Evolutionary conservation across 768 basidiomycete genomes (phyloP).

Genomic region (Leccinum pellstonianum): DNA sequence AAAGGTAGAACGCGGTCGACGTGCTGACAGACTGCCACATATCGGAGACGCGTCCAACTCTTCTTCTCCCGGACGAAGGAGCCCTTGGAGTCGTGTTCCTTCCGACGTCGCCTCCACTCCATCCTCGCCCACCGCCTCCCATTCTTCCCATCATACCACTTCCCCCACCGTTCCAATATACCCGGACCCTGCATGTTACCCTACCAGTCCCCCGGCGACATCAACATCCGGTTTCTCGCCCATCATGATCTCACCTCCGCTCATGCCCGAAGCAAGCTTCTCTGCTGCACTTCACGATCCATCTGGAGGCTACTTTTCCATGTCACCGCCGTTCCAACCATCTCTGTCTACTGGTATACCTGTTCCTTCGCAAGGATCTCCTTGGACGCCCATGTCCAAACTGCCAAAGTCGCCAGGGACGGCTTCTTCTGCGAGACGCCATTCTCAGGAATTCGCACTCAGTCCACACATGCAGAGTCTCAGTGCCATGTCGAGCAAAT

Average conservation of each 20-base stretch:
- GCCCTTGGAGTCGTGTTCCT: constrained; percentile 15
- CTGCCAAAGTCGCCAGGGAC: constrained; percentile 9
- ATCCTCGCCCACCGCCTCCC: constrained; percentile 25
- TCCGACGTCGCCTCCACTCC: constrained; percentile 24
- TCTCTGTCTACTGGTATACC: constrained; percentile 11
- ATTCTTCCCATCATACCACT: constrained; percentile 18
- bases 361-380: constrained; percentile 14
- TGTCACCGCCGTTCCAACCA: constrained; percentile 14
- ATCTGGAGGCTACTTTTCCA: constrained; percentile 15
- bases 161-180: constrained; percentile 25
- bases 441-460: constrained; percentile 24
- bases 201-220: constrained; percentile 10
- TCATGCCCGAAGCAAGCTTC: constrained; percentile 19
- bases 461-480: constrained; percentile 21
- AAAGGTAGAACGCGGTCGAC: constrained; percentile 28
- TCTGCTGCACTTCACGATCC: constrained; percentile 14
- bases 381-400: constrained; percentile 16
- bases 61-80: constrained; percentile 38
- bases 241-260: constrained; percentile 1
- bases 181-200: constrained; percentile 21
- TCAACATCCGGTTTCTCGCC: constrained; percentile 12
- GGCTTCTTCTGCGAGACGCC: constrained; percentile 10
- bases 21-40: constrained; percentile 18
- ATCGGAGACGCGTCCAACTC: constrained; percentile 17
- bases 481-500: constrained; percentile 26